Conservation (phyloP, 768 basidiomycete genomes). For the Cantharellus anzutake region DNA sequence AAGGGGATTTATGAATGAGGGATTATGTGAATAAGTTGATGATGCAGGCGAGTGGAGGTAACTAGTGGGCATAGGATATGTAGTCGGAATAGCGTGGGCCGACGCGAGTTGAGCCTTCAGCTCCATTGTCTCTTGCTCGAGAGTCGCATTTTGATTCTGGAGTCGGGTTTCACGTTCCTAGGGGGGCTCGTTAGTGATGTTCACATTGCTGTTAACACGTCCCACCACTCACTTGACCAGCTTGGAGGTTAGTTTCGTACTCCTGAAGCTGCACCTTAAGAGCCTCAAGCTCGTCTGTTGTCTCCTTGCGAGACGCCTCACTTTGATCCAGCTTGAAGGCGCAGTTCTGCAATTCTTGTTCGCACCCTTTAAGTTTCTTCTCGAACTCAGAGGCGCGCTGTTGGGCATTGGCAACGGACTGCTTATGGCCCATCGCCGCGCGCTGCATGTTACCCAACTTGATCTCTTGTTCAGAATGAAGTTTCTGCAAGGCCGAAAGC, state of each 20-base stretch:
- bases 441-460: conserved; percentile 44
- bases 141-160: conserved; percentile 40
- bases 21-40: neutral
- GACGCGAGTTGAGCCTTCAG: conserved; percentile 41
- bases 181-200: neutral
- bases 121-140: conserved; percentile 40
- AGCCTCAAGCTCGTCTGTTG: conserved; percentile 53
- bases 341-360: conserved; percentile 39
- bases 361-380: conserved; percentile 49
- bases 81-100: conserved; percentile 11
- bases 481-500: conserved; percentile 44
- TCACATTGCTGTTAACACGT: neutral
- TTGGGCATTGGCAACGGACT: conserved; percentile 50
- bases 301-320: conserved; percentile 42
- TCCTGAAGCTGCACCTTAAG: conserved; percentile 58
- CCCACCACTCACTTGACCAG: conserved; percentile 27
- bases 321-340: conserved; percentile 44
- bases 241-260: conserved; percentile 46
- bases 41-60: neutral
- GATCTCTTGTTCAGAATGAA: conserved; percentile 49
- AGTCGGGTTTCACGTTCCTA: conserved; percentile 57
- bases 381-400: conserved; percentile 74
- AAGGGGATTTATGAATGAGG: neutral
- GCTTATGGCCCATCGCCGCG: conserved; percentile 33
- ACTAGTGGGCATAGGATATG: conserved; percentile 1